Evolutionary conservation across 345 rosid genomes (phyloP), one percentile per base, ranked within the genome.

Genomic region (Melaleuca quinquenervia): DNA sequence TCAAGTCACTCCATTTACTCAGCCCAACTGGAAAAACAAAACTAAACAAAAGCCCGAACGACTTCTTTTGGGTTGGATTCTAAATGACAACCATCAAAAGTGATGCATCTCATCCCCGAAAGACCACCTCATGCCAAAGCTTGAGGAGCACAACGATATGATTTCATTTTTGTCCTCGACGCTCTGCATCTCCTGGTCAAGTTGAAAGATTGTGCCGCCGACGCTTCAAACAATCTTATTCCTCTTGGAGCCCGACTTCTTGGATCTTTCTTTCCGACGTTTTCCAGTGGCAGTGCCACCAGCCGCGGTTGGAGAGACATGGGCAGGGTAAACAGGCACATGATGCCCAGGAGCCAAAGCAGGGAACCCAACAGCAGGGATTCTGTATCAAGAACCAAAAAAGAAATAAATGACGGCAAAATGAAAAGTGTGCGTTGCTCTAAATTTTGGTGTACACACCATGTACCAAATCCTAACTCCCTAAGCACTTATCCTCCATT

Each of bases 351-450:
- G 92, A 90, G 92, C 98, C 98, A 97, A 90, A 95, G 96, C 99
- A 97, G 98, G 99, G 99, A 95, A 97, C 96, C 99, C 99, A 95
- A 93, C 98, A 95, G 98, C 99, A 95, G 99, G 98, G 99, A 95
- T 96, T 97, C 96, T 93, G 93, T 88, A 92, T 26, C 70, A n/a
- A 60, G 83, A 85, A 29, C 82, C 22, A 6, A 52, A 22, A 16
- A 21, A 82, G 26, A 15, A 27, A 82, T 12, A 27, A 82, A 29
- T 32, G 32, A 29, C 44, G 29, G 16, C 48, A 52, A 0, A 24
- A n/a, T 26, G 22, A 27, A 41, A 36, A 2, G 80, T 48, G 80
- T 8, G 48, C 48, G 14, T 36, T 36, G 20, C 48, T 36, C 11
- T 41, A 36, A 36, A 70, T 16, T 10, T 70, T 8, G 36, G 16